Evolutionary conservation across 78 protist species (phyloP).

Genomic region (Pirum gemmata): DNA sequence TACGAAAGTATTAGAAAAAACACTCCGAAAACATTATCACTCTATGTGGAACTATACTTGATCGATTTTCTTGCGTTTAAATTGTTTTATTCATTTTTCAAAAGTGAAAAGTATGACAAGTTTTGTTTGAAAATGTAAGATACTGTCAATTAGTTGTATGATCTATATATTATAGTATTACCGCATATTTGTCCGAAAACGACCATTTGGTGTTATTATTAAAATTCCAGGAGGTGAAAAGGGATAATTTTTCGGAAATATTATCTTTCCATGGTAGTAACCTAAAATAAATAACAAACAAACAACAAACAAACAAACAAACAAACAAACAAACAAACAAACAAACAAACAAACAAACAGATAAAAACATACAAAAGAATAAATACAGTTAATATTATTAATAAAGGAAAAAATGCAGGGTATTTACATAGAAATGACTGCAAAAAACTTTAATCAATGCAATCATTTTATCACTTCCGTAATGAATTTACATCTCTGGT

Average conservation of each 20-base stretch:
- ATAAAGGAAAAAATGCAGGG: not conserved
- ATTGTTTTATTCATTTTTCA: too few species aligned
- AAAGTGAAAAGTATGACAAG: not conserved
- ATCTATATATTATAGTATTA: not conserved
- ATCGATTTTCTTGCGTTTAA: too few species aligned
- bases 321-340: too few species aligned
- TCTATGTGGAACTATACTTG: too few species aligned
- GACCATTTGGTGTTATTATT: slow-evolving; percentile 71
- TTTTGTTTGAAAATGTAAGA: too few species aligned
- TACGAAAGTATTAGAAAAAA: not conserved
- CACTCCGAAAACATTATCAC: not conserved
- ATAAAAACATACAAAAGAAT: too few species aligned
- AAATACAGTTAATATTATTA: not conserved
- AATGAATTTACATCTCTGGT: too few species aligned
- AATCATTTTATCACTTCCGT: too few species aligned
- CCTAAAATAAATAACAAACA: slow-evolving; percentile 35
- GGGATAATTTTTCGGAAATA: slow-evolving; percentile 57
- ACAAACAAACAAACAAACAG: too few species aligned
- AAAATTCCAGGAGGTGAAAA: slow-evolving; percentile 64
- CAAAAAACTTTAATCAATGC: not conserved
- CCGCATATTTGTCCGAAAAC: slow-evolving; percentile 53
- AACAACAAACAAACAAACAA: too few species aligned
- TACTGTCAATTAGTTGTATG: not conserved
- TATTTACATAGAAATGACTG: not conserved
- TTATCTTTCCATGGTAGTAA: slow-evolving; percentile 45